phyloP scores from a whole-genome alignment of 257 asterid species.

The Thymus quinquecostatus region DNA sequence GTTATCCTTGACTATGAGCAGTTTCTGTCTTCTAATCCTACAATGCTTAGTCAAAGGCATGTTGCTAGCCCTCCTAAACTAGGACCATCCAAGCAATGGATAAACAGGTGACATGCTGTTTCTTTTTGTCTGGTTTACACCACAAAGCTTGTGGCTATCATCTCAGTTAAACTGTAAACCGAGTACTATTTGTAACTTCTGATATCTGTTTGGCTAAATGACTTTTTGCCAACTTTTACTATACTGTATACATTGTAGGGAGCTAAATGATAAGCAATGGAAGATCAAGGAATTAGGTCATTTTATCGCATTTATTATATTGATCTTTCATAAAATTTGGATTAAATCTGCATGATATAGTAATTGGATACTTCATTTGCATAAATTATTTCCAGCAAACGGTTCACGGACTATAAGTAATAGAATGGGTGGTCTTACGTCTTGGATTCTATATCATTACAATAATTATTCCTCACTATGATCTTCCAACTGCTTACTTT shows the following conservation, averaged over 20 bases:
- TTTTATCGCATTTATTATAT: neutral
- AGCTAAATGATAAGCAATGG: neutral
- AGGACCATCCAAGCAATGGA: constrained; percentile 69
- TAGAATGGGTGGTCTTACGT: neutral
- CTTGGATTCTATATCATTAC: neutral
- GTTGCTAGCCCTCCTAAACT: constrained; percentile 49
- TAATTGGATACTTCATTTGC: neutral
- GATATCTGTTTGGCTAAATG: constrained; percentile 18
- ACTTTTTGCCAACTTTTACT: neutral
- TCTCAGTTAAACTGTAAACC: constrained; percentile 16
- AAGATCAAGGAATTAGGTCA: constrained; percentile 1
- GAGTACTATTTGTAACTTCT: constrained; percentile 11
- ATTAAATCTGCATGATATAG: constrained; percentile 2
- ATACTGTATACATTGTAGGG: neutral
- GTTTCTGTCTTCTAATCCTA: constrained; percentile 69
- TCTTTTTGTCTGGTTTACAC: constrained; percentile 22
- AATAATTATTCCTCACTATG: neutral
- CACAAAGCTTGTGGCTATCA: constrained; percentile 24
- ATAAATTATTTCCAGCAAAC: neutral
- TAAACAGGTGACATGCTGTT: constrained; percentile 55
- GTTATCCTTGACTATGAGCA: constrained; percentile 53
- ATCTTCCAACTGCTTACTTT: neutral
- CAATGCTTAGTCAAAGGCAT: constrained; percentile 64
- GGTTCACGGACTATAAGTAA: neutral
- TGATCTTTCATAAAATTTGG: neutral